phyloP scores from a whole-genome alignment of 108 stramenopile species.

The Cyclotella distinguenda region DNA sequence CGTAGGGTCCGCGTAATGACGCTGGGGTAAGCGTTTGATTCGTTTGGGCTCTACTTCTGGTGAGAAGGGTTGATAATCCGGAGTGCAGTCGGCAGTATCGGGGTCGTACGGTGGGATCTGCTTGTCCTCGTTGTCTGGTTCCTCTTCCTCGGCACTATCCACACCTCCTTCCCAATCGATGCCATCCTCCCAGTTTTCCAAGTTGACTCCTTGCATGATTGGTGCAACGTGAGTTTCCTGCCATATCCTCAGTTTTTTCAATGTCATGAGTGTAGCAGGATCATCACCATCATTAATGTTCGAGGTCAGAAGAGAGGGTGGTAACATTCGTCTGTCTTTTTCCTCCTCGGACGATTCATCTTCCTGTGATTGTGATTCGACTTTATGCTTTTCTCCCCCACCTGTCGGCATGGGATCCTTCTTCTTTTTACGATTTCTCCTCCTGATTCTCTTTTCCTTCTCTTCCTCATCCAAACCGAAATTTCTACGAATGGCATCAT shows the following conservation, averaged over 20 bases:
- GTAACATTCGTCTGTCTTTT: background rate
- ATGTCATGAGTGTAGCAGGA: constrained; percentile 21
- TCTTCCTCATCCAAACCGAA: constrained; percentile 36
- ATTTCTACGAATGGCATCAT: constrained; percentile 22
- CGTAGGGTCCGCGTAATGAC: constrained; percentile 28
- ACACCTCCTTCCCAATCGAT: constrained; percentile 78
- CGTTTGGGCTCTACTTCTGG: constrained; percentile 35
- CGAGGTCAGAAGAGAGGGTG: background rate
- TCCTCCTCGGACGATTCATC: constrained; percentile 4
- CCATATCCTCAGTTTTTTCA: constrained; percentile 35
- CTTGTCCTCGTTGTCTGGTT: constrained; percentile 9
- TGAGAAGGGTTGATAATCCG: constrained; percentile 21
- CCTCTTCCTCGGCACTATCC: constrained; percentile 20
- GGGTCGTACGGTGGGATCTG: constrained; percentile 6
- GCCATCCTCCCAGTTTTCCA: constrained; percentile 80
- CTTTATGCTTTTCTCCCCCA: too few species aligned
- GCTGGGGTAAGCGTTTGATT: constrained; percentile 3
- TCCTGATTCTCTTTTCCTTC: constrained; percentile 16
- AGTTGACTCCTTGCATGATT: constrained; percentile 66
- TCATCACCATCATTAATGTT: constrained; percentile 33
- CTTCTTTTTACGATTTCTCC: constrained; percentile 34
- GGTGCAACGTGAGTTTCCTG: constrained; percentile 45
- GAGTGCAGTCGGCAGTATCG: constrained; percentile 5
- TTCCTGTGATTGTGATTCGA: background rate
- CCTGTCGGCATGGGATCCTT: background rate